Base-by-base conservation (phyloP, 2,329 filamentous ascomycete species). In the Parastagonospora avenae region DNA sequence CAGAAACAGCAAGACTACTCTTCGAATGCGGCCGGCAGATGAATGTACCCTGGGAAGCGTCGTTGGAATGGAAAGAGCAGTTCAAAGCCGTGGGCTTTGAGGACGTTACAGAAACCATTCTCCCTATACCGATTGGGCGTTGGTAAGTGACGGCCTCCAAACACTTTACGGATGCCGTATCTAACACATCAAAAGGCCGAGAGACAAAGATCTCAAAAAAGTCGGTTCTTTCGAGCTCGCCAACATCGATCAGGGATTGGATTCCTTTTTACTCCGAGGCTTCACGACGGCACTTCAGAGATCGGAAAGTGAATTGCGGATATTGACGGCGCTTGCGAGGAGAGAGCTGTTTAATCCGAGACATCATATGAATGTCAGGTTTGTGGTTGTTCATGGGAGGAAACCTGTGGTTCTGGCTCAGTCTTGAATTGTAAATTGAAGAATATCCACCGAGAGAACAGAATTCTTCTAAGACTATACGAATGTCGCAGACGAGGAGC, bases 141-240 rank as follows among this genome's bases (percentile, higher is more conserved):
- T 50, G 47, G 47, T 50, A 27, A 50, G 47, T 36, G 4, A 2
- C 24, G 19, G 19, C 28, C 16, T 6, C 15, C 27, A 32, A 11
- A 32, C 30, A 24, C n/a, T 37, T 28, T 9, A 24, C 16, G n/a
- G 30, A n/a, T 32, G 30, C 14, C 6, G 28, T 16, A 37, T 8
- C 19, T 7, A 35, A 28, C 28, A 8, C 4, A 15, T 4, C 27
- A 5, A 27, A 28, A 50, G 60, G 59, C 57, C 59, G 3, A 59
- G 53, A 35, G 59, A 64, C 37, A 35, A 37, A 19, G 50, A 55
- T 30, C 42, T 47, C 29, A 61, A 61, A 33, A 51, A 57, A 15
- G 40, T 59, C 16, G 58, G 55, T 16, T 46, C 55, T 29, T 56
- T 56, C 37, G 30, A 50, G n/a, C 42, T 50, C 12, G 47, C 47